These are phyloP conservation scores for Rutstroemia sp. DNA, from an alignment of 2,329 filamentous ascomycete genomes.

Conservation along the genomic window DNA sequence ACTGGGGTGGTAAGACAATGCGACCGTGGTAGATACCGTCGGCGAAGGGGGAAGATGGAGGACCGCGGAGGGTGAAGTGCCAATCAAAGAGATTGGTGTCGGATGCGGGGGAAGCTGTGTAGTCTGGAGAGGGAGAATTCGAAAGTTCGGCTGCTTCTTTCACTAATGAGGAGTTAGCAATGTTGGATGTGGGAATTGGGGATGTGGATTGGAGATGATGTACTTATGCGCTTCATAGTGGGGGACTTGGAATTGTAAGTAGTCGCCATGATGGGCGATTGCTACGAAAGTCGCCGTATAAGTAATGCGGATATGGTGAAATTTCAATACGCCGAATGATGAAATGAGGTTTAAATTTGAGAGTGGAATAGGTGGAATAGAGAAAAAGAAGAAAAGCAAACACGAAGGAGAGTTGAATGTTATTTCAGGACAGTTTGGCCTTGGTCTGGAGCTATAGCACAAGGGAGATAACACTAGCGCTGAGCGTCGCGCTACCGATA, in stretches of 20 bases:
- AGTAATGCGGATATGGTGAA: too few species aligned
- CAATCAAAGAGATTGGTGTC: constrained; percentile 94
- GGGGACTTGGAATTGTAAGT: constrained; percentile 67
- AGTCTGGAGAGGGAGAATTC: constrained; percentile 72
- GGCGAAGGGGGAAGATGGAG: constrained; percentile 56
- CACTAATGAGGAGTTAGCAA: constrained; percentile 43
- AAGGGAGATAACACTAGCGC: not conserved
- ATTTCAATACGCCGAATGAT: too few species aligned
- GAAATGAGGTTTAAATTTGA: too few species aligned
- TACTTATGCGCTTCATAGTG: constrained; percentile 78
- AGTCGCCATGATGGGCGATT: too few species aligned
- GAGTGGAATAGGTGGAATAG: too few species aligned
- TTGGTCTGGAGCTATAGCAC: too few species aligned
- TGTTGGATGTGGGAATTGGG: not conserved
- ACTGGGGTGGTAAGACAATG: constrained; percentile 81
- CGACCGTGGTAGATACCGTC: constrained; percentile 90
- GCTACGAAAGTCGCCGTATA: too few species aligned
- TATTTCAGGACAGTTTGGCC: not conserved
- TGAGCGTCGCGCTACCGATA: not conserved
- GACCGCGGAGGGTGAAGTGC: constrained; percentile 96
- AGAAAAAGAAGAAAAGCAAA: too few species aligned
- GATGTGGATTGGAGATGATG: constrained; percentile 24
- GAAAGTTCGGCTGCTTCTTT: constrained; percentile 88
- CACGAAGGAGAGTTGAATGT: not conserved
- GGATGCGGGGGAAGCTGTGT: constrained; percentile 69